Base-by-base conservation (phyloP, 2,329 filamentous ascomycete genomes). In the Pseudocercospora cruenta region DNA sequence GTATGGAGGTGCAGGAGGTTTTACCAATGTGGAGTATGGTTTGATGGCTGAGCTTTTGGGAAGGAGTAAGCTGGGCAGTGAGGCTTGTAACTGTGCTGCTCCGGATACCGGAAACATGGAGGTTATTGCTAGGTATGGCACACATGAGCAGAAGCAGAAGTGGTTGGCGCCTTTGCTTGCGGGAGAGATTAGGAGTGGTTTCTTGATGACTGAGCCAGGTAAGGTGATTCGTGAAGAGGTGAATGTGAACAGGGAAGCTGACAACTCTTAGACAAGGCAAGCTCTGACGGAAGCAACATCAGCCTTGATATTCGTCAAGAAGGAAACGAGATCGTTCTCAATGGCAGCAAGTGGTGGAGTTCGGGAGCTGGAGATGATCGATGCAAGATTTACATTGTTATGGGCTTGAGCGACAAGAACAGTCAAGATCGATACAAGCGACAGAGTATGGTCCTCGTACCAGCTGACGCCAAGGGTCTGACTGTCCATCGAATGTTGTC, bases 331-430 rank as follows among this genome's bases (percentile, higher is more conserved):
- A 97, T 95, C 77, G 88, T 98, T 19, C 85, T 99, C 62, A 97
- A 98, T 77, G 95, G 95, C 64, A 87, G 88, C 88, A 99, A 99
- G 92, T 99, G 95, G 95, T 99, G 95, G 95, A 96, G 93, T 28
- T 96, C 92, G 70, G 95, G 95, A 71, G 93, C 94, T 19, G 95
- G 95, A 65, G 95, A 99, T 81, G 91, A 91, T 65, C 88, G 94
- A 74, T 99, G 95, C 85, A 86, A 91, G 80, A 84, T 99, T 78
- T 98, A 97, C 83, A 90, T 99, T 68, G 93, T 97, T 74, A 97
- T 99, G 91, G 95, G 93, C 81, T 97, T 98, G 85, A 91, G 88
- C 12, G 91, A 96, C 76, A 84, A 91, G 58, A 82, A 83, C 72
- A 91, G 96, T 83, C 81, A 85, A 70, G 89, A 94, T 78, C 83